These are phyloP conservation scores for Thozetella sp. DNA, from an alignment of 495 filamentous ascomycete species.

Conservation along the genomic window DNA sequence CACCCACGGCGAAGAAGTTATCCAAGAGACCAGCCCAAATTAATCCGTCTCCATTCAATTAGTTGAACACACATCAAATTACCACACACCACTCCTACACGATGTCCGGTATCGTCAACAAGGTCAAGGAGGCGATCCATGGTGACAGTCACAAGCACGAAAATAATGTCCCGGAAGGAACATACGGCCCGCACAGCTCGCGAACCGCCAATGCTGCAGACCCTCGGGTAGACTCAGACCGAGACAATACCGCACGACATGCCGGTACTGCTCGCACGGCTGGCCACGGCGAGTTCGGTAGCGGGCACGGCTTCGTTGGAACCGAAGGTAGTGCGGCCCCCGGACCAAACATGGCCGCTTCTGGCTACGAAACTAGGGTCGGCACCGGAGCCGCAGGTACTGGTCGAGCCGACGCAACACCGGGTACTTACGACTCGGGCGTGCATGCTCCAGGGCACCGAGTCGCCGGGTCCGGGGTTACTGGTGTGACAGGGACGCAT, in stretches of 20 bases:
- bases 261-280: constrained; percentile 27
- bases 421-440: neutral
- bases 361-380: constrained; percentile 10
- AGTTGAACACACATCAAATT: constrained; percentile 6
- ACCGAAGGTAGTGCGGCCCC: constrained; percentile 17
- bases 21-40: neutral
- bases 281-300: constrained; percentile 20
- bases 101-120: constrained; percentile 73
- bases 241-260: constrained; percentile 27
- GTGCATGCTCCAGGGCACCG: constrained; percentile 10
- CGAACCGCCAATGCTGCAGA: constrained; percentile 44
- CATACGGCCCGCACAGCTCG: constrained; percentile 36
- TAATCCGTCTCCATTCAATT: constrained; percentile 8
- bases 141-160: constrained; percentile 36
- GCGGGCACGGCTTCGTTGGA: constrained; percentile 12
- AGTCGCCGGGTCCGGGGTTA: constrained; percentile 26
- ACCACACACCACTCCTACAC: constrained; percentile 7
- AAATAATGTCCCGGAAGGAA: constrained; percentile 34
- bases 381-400: constrained; percentile 12
- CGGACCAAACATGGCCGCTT: constrained; percentile 14
- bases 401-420: neutral
- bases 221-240: constrained; percentile 49
- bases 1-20: no score
- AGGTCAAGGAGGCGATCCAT: constrained; percentile 71
- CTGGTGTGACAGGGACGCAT: constrained; percentile 27